Percentiles rank a stretch among this genome's conserved stretches.
phyloP scores from a whole-genome alignment of 345 rosid species.

The Boechera divaricarpa region DNA sequence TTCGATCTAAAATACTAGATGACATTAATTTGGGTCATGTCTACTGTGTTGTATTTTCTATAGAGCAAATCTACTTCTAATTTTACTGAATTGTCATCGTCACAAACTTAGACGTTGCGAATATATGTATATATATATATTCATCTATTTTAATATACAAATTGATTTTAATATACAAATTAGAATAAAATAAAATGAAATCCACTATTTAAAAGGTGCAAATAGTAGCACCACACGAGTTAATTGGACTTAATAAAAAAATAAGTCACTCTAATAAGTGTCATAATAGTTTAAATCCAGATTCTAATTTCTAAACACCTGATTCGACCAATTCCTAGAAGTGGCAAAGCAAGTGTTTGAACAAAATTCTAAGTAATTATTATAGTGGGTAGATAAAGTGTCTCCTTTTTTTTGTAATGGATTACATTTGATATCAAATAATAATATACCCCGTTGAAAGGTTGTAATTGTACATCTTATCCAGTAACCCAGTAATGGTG shows the following conservation, averaged over 20 bases:
- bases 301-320: constrained; percentile 15
- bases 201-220: neutral
- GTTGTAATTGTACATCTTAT: constrained; percentile 17
- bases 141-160: no score
- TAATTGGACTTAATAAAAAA: neutral
- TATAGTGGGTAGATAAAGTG: constrained; percentile 16
- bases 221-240: constrained; percentile 10
- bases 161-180: neutral
- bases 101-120: neutral
- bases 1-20: no score
- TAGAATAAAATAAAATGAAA: neutral
- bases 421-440: constrained; percentile 13
- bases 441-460: neutral
- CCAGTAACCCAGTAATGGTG: constrained; percentile 1
- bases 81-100: neutral
- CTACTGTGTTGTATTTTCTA: neutral
- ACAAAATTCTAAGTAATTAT: constrained; percentile 7
- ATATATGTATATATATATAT: neutral
- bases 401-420: constrained; percentile 16
- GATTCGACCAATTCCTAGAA: constrained; percentile 10
- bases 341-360: constrained; percentile 11
- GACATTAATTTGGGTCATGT: neutral
- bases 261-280: neutral
- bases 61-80: neutral
- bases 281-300: constrained; percentile 22